Conservation (phyloP, 345 rosid genomes). For the Eucalyptus grandis region DNA sequence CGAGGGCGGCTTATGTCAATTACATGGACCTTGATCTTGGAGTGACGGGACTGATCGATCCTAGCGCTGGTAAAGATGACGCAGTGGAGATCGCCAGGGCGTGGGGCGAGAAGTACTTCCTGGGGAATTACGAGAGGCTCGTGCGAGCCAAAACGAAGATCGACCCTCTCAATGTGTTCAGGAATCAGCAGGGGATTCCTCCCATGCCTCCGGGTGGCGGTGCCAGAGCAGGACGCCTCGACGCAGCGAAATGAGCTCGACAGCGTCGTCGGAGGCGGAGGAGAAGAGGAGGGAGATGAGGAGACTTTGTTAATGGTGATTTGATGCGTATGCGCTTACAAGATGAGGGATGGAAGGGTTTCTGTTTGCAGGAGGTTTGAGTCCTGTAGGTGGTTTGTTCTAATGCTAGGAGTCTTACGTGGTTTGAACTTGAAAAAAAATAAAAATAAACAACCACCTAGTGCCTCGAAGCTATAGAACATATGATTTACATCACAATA, state of each 20-base stretch:
- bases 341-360: not conserved
- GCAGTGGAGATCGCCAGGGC: conserved; percentile 19
- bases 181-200: conserved; percentile 34
- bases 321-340: not conserved
- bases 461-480: not conserved
- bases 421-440: not conserved
- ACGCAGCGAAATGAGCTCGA: not conserved
- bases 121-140: conserved; percentile 30
- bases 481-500: not conserved
- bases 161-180: conserved; percentile 36
- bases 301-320: not conserved
- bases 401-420: not conserved
- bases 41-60: not conserved
- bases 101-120: conserved; percentile 44
- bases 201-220: not conserved
- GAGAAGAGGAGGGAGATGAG: not conserved
- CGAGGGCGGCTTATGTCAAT: conserved; percentile 47
- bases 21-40: conserved; percentile 54
- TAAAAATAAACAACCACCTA: not conserved
- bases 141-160: conserved; percentile 26
- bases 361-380: not conserved
- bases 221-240: not conserved
- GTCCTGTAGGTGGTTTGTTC: not conserved
- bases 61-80: not conserved
- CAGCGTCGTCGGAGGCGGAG: not conserved